Evolutionary conservation across 805 yeast species (phyloP).

Genomic region (Wickerhamomyces bovis): DNA sequence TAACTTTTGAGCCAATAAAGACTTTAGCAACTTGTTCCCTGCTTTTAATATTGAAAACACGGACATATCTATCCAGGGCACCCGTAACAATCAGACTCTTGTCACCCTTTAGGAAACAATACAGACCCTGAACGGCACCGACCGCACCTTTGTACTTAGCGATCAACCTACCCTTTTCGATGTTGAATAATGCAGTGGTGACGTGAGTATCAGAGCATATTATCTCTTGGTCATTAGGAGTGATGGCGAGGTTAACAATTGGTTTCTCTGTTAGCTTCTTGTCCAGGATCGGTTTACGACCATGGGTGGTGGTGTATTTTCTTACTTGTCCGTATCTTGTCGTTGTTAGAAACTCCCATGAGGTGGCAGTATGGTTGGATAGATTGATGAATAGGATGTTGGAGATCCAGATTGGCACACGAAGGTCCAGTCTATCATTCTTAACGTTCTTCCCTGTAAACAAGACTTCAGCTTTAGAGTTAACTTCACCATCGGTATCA

Average conservation of each 20-base stretch:
- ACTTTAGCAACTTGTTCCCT: conserved; percentile 62
- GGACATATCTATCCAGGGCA: conserved; percentile 80
- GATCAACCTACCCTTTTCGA: conserved; percentile 43
- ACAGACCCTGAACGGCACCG: conserved; percentile 50
- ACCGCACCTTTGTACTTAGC: conserved; percentile 77
- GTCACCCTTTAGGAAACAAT: conserved; percentile 20
- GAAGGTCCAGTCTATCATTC: conserved; percentile 67
- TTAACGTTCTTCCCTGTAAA: conserved; percentile 82
- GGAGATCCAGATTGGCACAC: conserved; percentile 79
- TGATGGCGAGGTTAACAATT: conserved; percentile 31
- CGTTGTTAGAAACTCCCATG: conserved; percentile 53
- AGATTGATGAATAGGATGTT: conserved; percentile 43
- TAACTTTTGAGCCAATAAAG: conserved; percentile 68
- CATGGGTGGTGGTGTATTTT: conserved; percentile 60
- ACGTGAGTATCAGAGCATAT: conserved; percentile 70
- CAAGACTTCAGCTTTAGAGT: conserved; percentile 27
- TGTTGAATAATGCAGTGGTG: conserved; percentile 51
- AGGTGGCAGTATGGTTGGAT: conserved; percentile 27
- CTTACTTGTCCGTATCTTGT: conserved; percentile 76
- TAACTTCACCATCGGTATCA: conserved; percentile 19
- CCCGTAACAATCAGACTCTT: conserved; percentile 59
- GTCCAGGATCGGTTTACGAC: conserved; percentile 61
- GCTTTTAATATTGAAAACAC: conserved; percentile 61
- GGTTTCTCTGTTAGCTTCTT: conserved; percentile 51
- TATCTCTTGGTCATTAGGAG: conserved; percentile 33